A percentile compares a stretch with the other conserved stretches of the same genome.
Conservation (phyloP, 371 early-diverging fungal genomes). For the Mortierella sp. region DNA sequence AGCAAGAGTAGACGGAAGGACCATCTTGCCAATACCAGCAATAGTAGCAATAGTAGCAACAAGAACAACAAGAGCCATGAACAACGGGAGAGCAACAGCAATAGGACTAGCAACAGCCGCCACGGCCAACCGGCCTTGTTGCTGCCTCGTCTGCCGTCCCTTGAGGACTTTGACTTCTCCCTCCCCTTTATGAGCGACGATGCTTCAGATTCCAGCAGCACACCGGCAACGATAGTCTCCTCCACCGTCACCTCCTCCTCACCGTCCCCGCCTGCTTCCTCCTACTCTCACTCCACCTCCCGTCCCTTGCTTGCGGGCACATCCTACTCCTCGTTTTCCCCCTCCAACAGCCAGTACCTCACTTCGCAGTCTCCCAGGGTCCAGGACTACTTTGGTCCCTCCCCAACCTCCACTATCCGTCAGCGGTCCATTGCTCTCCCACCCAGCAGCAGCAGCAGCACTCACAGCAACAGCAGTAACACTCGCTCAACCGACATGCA, state of each 20-base stretch:
- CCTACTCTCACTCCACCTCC: conserved; percentile 20
- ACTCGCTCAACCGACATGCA: conserved; percentile 14
- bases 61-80: conserved; percentile 7
- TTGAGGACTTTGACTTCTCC: conserved; percentile 36
- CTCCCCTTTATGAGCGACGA: conserved; percentile 32
- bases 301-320: conserved; percentile 19
- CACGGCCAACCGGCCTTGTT: conserved; percentile 12
- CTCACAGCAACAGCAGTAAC: conserved; percentile 9
- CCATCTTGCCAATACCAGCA: conserved; percentile 19
- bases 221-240: conserved; percentile 5
- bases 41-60: conserved; percentile 10
- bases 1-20: conserved; percentile 13
- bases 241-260: conserved; percentile 13
- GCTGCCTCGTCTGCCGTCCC: conserved; percentile 31
- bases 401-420: conserved; percentile 14
- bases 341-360: conserved; percentile 34
- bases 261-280: conserved; percentile 15
- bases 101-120: conserved; percentile 7
- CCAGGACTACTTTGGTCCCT: conserved; percentile 29
- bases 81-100: conserved; percentile 10
- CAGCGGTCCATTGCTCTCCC: conserved; percentile 9
- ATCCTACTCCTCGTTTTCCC: conserved; percentile 23
- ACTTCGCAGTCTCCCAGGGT: conserved; percentile 45
- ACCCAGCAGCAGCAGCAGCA: not conserved
- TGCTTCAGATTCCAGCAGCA: not conserved